Percentiles rank a stretch among this genome's conserved stretches.
phyloP scores from a whole-genome alignment of 1,284 basidiomycete genomes.

The Somion occarium region DNA sequence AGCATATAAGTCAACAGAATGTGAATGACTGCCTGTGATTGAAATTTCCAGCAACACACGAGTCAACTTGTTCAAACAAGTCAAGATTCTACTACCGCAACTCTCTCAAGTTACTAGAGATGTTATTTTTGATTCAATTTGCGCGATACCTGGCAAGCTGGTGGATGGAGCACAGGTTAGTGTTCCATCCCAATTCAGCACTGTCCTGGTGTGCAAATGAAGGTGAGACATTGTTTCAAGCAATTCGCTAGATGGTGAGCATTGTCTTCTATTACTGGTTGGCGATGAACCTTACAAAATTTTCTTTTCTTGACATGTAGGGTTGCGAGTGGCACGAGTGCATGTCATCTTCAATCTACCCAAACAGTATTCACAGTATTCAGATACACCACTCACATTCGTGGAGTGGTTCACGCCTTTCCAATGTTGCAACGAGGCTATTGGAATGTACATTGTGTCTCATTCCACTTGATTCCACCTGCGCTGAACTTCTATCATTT shows the following conservation, averaged over 20 bases:
- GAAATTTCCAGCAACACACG: too few species aligned
- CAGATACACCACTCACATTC: not conserved
- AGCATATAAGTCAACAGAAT: too few species aligned
- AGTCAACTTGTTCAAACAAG: too few species aligned
- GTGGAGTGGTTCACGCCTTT: slow-evolving; percentile 8
- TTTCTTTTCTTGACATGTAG: not conserved
- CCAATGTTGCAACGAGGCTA: not conserved
- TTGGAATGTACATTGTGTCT: not conserved
- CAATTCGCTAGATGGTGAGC: not conserved
- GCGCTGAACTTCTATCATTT: slow-evolving; percentile 1
- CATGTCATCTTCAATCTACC: not conserved
- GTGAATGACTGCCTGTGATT: too few species aligned
- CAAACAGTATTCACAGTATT: not conserved
- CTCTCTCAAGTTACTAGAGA: too few species aligned
- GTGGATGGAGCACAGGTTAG: not conserved
- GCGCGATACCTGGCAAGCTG: not conserved
- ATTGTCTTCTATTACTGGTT: not conserved
- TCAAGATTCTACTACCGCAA: too few species aligned
- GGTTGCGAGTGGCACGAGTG: not conserved
- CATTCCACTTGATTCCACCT: slow-evolving; percentile 1
- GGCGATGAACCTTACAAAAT: not conserved
- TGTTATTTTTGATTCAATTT: too few species aligned
- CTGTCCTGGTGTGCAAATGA: too few species aligned
- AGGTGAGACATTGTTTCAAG: not conserved
- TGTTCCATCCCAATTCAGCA: not conserved